These are phyloP conservation scores for Coprinopsis sp. DNA, from an alignment of 768 basidiomycete species.

Conservation along the genomic window DNA sequence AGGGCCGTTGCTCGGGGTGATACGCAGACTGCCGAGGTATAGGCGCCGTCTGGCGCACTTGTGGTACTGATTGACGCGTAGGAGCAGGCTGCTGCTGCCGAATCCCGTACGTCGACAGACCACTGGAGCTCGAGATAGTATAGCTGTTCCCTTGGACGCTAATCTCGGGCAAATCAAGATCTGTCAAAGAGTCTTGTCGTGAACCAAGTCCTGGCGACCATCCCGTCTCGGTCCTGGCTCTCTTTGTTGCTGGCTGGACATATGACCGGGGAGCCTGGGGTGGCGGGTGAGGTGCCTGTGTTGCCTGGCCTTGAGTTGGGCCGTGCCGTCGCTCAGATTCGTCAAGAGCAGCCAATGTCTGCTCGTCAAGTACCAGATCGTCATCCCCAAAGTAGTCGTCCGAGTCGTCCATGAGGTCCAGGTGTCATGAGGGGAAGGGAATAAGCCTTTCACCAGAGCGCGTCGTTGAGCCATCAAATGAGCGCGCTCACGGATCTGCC, in stretches of 20 bases:
- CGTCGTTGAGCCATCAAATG: neutral
- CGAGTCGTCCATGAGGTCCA: slow-evolving; percentile 47
- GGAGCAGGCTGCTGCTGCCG: neutral
- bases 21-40: too few relatives aligned
- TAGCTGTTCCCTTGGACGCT: slow-evolving; percentile 55
- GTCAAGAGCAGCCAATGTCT: slow-evolving; percentile 57
- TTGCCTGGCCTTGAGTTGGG: slow-evolving; percentile 9
- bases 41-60: too few relatives aligned
- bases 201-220: slow-evolving; percentile 34
- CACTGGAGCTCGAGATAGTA: slow-evolving; percentile 31
- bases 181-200: slow-evolving; percentile 25
- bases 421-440: neutral
- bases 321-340: slow-evolving; percentile 47
- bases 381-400: slow-evolving; percentile 66
- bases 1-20: too few relatives aligned
- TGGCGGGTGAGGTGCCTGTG: neutral
- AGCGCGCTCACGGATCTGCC: neutral
- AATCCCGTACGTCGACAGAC: neutral
- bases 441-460: neutral
- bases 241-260: slow-evolving; percentile 44
- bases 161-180: slow-evolving; percentile 59
- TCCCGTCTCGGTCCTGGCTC: slow-evolving; percentile 46
- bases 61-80: too few relatives aligned
- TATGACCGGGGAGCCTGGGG: slow-evolving; percentile 16
- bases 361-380: slow-evolving; percentile 59